These are phyloP conservation scores for Amanita exitialis DNA, from an alignment of 768 basidiomycete species.

Conservation along the genomic window DNA sequence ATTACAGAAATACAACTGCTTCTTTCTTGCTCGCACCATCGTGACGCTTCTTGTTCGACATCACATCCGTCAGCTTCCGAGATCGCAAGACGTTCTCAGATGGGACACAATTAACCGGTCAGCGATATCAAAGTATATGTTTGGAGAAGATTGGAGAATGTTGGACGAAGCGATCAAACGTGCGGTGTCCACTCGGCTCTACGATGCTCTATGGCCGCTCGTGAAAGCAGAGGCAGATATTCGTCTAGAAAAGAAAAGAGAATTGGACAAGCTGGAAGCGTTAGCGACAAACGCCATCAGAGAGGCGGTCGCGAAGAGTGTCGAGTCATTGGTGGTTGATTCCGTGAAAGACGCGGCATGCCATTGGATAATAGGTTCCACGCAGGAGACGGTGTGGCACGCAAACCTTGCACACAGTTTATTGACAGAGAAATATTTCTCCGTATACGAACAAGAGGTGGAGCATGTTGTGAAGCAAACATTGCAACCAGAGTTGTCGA, in stretches of 20 bases:
- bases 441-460: neutral
- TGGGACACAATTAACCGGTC: neutral
- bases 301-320: neutral
- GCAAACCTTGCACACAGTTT: neutral
- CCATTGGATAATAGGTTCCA: neutral
- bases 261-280: neutral
- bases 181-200: neutral
- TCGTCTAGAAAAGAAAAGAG: neutral
- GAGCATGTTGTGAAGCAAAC: neutral
- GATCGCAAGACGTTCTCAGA: neutral
- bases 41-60: neutral
- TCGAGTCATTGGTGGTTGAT: neutral
- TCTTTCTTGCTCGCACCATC: neutral
- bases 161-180: neutral
- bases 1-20: neutral
- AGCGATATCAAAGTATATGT: neutral
- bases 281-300: neutral
- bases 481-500: neutral
- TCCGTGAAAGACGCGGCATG: neutral
- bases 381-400: neutral
- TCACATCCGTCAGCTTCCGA: neutral
- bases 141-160: neutral
- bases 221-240: neutral
- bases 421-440: neutral
- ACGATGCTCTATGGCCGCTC: neutral